Base-by-base conservation (phyloP, 2,329 filamentous ascomycete species). In the Fusarium nisikadoi region DNA sequence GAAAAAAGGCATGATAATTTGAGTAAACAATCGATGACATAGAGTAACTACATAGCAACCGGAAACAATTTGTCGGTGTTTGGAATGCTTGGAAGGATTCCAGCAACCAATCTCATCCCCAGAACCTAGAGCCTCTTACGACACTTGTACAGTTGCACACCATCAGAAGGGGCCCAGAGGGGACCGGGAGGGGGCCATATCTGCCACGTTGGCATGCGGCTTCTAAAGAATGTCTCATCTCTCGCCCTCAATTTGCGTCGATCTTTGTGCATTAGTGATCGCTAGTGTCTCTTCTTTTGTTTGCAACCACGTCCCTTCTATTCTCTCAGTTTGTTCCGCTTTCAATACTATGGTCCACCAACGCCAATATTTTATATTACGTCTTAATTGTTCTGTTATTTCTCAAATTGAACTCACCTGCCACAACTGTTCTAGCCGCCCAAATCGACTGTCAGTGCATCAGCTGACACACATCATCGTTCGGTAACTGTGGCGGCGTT, bases 191-290 rank as follows among this genome's bases (percentile, higher is more conserved):
- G 23, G 23, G 43, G 36, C 23, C 42, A 38, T 38, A 27, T 43
- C 59, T 64, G 70, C 70, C 69, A 72, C 70, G 69, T 60, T 72
- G 69, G 56, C 70, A 72, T 72, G 69, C 42, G 35, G 49, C 19
- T 19, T 53, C 49, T 39, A n/a, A 38, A 41, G 58, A 38, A 23
- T 72, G 70, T 72, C 70, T 72, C 71, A 71, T 72, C 59, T 47
- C 36, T 41, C 47, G 42, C 67, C 71, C 62, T 66, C 58, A 64
- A 58, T 31, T 56, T 58, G 31, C 33, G 57, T 43, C 66, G 65
- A 73, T 72, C 66, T 54, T 57, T 52, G 55, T 60, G 45, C 65
- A 66, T 61, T 60, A 65, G 33, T 53, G 49, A 31, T 68, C 53
- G 31, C 62, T 71, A 73, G 65, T 61, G 61, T 47, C 36, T 39